Evolutionary conservation across 176 grass and related monocot genomes (phyloP).

Genomic region (Avena sativa): DNA sequence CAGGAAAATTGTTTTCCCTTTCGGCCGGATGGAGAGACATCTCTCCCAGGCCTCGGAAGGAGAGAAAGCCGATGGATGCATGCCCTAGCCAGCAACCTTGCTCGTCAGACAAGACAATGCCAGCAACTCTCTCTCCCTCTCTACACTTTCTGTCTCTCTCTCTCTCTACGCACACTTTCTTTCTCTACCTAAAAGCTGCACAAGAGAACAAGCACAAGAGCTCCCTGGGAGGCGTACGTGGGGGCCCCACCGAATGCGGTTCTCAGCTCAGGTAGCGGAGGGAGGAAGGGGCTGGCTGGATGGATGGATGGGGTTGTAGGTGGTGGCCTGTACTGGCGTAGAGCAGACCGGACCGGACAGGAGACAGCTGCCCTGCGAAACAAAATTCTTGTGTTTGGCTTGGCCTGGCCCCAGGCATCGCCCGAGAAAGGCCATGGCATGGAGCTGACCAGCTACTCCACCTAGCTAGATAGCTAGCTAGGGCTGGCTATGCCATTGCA

Average conservation of each 20-base stretch:
- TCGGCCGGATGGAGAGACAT: background rate
- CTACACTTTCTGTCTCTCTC: too few relatives aligned
- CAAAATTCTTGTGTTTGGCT: conserved; percentile 52
- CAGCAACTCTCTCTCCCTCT: conserved; percentile 1
- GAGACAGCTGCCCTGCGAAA: conserved; percentile 21
- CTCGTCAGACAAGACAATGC: background rate
- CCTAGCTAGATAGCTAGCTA: conserved; percentile 17
- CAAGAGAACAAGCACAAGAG: conserved; percentile 38
- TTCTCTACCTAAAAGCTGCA: background rate
- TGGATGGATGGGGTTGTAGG: background rate
- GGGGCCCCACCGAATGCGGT: conserved; percentile 26
- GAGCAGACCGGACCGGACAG: background rate
- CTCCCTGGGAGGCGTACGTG: background rate
- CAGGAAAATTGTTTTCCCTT: conserved; percentile 35
- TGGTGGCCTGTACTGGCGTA: too few relatives aligned
- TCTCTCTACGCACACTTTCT: too few relatives aligned
- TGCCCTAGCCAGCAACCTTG: background rate
- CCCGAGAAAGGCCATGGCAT: conserved; percentile 40
- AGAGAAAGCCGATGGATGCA: conserved; percentile 57
- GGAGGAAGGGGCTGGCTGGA: background rate
- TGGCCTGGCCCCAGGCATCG: conserved; percentile 35
- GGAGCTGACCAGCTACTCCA: conserved; percentile 12
- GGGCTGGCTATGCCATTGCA: conserved; percentile 31
- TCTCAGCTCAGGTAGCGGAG: conserved; percentile 44
- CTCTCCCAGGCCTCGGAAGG: conserved; percentile 42